Percentiles rank a stretch among this genome's conserved stretches.
These are phyloP conservation scores for Xanthoceras sorbifolium DNA, from an alignment of 345 rosid species.

Conservation along the genomic window DNA sequence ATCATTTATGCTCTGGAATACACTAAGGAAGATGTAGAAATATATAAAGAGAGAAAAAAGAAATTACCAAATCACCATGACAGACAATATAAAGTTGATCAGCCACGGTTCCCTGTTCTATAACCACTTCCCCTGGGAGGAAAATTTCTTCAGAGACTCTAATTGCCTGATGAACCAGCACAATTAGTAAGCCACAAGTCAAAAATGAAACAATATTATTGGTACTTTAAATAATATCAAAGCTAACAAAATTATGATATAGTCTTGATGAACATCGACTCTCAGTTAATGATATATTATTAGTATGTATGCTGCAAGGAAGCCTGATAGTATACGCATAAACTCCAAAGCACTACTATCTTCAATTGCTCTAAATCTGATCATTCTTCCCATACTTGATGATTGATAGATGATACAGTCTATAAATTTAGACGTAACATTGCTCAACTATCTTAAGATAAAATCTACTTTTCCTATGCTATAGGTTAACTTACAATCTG, in stretches of 20 bases:
- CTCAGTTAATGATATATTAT: no score
- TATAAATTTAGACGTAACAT: background rate
- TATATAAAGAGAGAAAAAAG: background rate
- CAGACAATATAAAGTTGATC: constrained; percentile 85
- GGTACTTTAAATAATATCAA: background rate
- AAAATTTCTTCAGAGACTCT: constrained; percentile 74
- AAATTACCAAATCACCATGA: constrained; percentile 69
- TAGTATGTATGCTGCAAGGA: background rate
- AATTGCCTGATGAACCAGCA: constrained; percentile 48
- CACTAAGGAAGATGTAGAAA: background rate
- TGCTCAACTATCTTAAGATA: background rate
- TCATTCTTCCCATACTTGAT: background rate
- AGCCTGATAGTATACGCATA: background rate
- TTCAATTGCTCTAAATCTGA: background rate
- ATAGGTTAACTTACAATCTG: constrained; percentile 61
- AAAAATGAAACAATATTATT: background rate
- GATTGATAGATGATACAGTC: no score
- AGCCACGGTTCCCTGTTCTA: constrained; percentile 64
- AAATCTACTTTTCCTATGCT: background rate
- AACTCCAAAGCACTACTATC: background rate
- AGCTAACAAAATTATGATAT: background rate
- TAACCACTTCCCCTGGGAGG: constrained; percentile 79
- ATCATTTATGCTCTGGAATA: background rate
- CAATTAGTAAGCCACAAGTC: background rate
- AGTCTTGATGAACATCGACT: background rate